Evolutionary conservation across 2,329 filamentous ascomycete genomes (phyloP).

Genomic region (Fusarium drepaniforme): DNA sequence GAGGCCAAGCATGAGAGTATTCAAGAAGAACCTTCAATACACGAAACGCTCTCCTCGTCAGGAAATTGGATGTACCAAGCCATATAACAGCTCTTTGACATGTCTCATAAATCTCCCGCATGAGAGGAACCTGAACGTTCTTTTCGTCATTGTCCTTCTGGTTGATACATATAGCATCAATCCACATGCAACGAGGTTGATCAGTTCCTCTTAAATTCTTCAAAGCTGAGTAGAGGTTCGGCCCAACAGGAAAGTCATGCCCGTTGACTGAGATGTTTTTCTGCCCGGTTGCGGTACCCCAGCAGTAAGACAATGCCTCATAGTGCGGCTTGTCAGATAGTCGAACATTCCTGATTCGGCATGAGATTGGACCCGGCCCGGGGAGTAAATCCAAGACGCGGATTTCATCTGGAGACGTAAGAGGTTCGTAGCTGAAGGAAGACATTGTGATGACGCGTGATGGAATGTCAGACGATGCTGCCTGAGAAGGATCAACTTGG

Average conservation of each 20-base stretch:
- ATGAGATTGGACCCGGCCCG: background rate
- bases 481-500: background rate
- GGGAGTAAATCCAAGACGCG: background rate
- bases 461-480: background rate
- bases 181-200: background rate
- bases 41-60: background rate
- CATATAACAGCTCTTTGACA: background rate
- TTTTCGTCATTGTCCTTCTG: slow-evolving; percentile 5
- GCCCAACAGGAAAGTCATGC: background rate
- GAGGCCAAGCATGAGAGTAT: background rate
- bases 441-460: background rate
- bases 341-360: background rate
- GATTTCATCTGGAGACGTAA: background rate
- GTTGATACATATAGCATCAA: background rate
- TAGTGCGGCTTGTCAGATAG: slow-evolving; percentile 5
- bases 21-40: background rate
- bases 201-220: background rate
- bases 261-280: slow-evolving; percentile 1
- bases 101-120: slow-evolving; percentile 8
- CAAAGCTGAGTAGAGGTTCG: background rate
- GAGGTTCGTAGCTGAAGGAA: background rate
- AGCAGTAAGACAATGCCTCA: slow-evolving; percentile 14
- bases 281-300: background rate
- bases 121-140: slow-evolving; percentile 2
- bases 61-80: background rate